phyloP scores from a whole-genome alignment of 2,329 filamentous ascomycete species.

The Dactylonectria estremocensis region DNA sequence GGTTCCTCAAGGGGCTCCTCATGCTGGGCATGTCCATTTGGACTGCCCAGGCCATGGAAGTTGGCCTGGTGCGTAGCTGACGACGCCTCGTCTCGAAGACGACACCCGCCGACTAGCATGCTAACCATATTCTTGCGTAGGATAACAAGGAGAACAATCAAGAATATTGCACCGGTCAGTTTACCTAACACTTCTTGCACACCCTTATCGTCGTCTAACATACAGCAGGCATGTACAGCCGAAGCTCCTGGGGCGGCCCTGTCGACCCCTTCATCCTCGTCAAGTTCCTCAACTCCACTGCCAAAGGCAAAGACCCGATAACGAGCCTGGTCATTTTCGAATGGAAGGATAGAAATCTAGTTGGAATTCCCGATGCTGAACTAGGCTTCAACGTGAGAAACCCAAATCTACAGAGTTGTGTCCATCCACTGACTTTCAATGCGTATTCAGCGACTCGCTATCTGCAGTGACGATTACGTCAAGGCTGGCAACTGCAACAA shows the following conservation, averaged over 20 bases:
- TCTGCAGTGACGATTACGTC: conserved; percentile 84
- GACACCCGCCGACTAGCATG: conserved; percentile 15
- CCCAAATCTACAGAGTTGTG: conserved; percentile 12
- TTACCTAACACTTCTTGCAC: background rate
- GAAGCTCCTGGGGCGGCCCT: conserved; percentile 87
- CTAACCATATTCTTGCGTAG: conserved; percentile 60
- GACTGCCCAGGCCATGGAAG: conserved; percentile 70
- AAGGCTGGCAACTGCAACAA: conserved; percentile 79
- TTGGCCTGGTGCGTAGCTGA: conserved; percentile 65
- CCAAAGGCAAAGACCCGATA: conserved; percentile 76
- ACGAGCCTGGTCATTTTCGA: conserved; percentile 94
- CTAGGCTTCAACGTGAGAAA: conserved; percentile 67
- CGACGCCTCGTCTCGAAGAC: background rate
- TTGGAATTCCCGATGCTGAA: conserved; percentile 77
- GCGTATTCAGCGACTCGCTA: conserved; percentile 59
- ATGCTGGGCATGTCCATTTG: conserved; percentile 69
- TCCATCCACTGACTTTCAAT: conserved; percentile 16
- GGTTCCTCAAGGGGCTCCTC: conserved; percentile 66
- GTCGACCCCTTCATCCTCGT: conserved; percentile 91
- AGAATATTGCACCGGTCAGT: conserved; percentile 81
- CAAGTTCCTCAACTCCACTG: conserved; percentile 78
- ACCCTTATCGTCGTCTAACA: conserved; percentile 24
- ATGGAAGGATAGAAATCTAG: conserved; percentile 86
- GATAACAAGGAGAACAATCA: conserved; percentile 82
- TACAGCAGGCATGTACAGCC: conserved; percentile 88